Conservation (phyloP, 1,284 basidiomycete genomes). For the Sutorius eximius region DNA sequence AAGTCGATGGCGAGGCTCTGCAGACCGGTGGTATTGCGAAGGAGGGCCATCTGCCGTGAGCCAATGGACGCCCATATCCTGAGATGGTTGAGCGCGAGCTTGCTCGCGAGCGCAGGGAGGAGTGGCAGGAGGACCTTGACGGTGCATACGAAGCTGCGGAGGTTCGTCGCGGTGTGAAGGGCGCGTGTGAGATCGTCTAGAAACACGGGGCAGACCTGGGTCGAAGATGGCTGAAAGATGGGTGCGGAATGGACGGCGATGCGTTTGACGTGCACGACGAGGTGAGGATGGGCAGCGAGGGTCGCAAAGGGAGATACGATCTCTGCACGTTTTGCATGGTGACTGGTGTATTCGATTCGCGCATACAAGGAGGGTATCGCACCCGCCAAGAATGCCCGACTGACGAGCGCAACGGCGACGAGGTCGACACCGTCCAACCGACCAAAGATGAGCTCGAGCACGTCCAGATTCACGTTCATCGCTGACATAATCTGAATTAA, state of each 20-base stretch:
- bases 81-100: conserved; percentile 46
- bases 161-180: conserved; percentile 49
- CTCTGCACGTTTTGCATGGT: conserved; percentile 57
- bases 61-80: conserved; percentile 51
- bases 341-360: conserved; percentile 50
- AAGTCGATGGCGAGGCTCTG: conserved; percentile 52
- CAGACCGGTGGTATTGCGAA: conserved; percentile 43
- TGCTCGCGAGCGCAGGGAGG: conserved; percentile 45
- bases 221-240: conserved; percentile 18
- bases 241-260: conserved; percentile 59
- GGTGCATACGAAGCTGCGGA: conserved; percentile 55
- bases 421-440: conserved; percentile 56
- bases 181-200: conserved; percentile 50
- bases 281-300: conserved; percentile 48
- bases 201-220: conserved; percentile 46
- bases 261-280: conserved; percentile 57
- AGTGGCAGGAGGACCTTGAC: conserved; percentile 48
- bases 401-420: conserved; percentile 58
- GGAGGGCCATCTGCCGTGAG: conserved; percentile 44
- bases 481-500: not conserved
- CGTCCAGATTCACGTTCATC: conserved; percentile 62
- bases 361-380: conserved; percentile 62
- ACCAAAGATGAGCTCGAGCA: conserved; percentile 62
- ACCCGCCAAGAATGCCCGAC: conserved; percentile 58
- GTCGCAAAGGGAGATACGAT: conserved; percentile 60